Evolutionary conservation across 805 yeast species (phyloP), one percentile per base, ranked within the genome.

Genomic region (Diddensiella transvaalensis): DNA sequence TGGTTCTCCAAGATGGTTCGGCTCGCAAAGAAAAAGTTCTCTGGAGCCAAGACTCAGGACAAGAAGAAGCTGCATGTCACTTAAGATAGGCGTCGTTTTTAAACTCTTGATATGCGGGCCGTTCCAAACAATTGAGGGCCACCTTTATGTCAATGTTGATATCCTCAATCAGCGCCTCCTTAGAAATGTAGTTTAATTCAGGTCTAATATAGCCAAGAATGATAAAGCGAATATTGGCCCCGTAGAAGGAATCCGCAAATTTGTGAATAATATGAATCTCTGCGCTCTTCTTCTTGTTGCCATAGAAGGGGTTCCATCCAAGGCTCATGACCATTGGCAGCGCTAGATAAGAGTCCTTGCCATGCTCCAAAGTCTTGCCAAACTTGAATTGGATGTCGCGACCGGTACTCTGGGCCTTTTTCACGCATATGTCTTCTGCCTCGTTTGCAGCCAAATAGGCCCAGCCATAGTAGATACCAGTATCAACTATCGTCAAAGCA

Each of bases 401-500:
- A 58, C 39, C 49, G 4, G 44, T 42, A 40, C 26, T 26, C 38
- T 42, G 43, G 47, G 44, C 47, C 30, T 22, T 38, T 32, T 37
- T 47, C n/a, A 8, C 44, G 37, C 40, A 36, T 15, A 21, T 42
- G 40, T 29, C 37, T 54, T 49, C 42, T 59, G 56, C 60, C 57
- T 60, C 29, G 24, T 44, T 48, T 10, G 55, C 56, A 29, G 59
- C 53, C 2, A 77, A 65, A 41, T 63, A 59, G 4, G 82, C 79
- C 73, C 77, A 89, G 1, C 99, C 99, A 62, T 81, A 93, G 66
- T 93, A 93, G 5, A 93, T 91, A 2, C 99, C 99, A 0, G 91
- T 76, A 77, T 71, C 41, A 69, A 66, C 35, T 30, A 44, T 42
- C 78, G 55, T 59, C 3, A 66, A 64, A 2, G 65, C 51, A 0